These are phyloP conservation scores for Flaveria bidentis DNA, from an alignment of 129 eudicot genomes.

Conservation along the genomic window DNA sequence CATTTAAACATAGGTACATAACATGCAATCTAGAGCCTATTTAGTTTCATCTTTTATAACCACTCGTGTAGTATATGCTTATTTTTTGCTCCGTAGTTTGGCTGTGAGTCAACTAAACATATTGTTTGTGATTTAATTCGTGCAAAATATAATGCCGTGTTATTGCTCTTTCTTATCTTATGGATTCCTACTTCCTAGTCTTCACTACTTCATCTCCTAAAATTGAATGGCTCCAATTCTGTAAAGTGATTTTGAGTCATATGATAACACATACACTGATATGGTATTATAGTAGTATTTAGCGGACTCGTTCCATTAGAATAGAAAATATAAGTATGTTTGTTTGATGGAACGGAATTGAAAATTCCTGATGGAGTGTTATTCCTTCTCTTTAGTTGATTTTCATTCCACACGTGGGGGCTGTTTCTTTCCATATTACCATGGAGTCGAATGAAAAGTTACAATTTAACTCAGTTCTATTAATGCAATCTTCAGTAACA, in stretches of 20 bases:
- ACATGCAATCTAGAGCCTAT: neutral
- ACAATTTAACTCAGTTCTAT: neutral
- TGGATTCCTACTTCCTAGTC: neutral
- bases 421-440: neutral
- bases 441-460: neutral
- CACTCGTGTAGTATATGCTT: neutral
- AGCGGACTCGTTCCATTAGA: neutral
- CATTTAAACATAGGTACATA: neutral
- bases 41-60: neutral
- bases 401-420: neutral
- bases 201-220: neutral
- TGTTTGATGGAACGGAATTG: neutral
- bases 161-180: neutral
- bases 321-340: neutral
- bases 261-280: neutral
- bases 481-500: too few species aligned
- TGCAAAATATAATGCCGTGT: neutral
- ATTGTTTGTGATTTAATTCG: neutral
- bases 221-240: neutral
- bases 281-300: neutral
- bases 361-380: neutral
- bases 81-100: neutral
- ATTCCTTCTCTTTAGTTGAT: neutral
- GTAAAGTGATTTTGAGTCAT: neutral
- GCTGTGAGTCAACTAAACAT: neutral